Base-by-base conservation (phyloP, 2,329 filamentous ascomycete genomes). In the Trichophyton rubrum region DNA sequence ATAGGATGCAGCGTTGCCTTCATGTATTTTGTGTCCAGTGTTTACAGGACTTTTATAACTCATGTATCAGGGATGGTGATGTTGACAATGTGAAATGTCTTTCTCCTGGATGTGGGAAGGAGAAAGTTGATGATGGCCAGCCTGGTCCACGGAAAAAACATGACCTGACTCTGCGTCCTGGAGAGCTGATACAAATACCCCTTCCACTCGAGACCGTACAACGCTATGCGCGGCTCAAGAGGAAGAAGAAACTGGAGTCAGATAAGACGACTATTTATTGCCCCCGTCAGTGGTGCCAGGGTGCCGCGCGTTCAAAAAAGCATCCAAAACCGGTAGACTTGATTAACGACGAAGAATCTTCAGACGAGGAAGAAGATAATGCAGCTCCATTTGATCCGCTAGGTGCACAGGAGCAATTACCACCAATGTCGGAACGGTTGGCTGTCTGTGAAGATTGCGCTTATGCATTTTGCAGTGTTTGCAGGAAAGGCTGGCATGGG, bases 241-340 rank as follows among this genome's bases (percentile, higher is more conserved):
- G 95, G 69, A 97, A 97, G 76, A 89, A 88, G 65, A 88, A 90
- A 71, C 82, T 97, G 2, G 93, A 97, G 72, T 86, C 89, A 0
- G 91, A 97, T 73, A 95, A 91, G 69, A 87, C 85, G 62, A 96
- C 91, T 0, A 82, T 96, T 38, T 97, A 95, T 72, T 99, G 93
- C 68, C 93, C 93, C 0, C 84, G 93, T 7, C 80, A 85, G 60
- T 96, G 91, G 89, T 99, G 93, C 71, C 89, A 93, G 72, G 91
- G 90, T 4, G 89, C 91, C 2, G 91, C 91, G 27, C 83, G 84
- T 53, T 89, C 87, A 22, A 88, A 86, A 69, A 84, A 82, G 67
- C 85, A 88, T 72, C 85, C 80, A 62, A 89, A 89, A 69, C 86
- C 86, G 3, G 73, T 79, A n/a, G 85, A 86, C 3, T 76, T 87